Evolutionary conservation across 2,329 filamentous ascomycete species (phyloP).

Genomic region (Penicillium decumbens): DNA sequence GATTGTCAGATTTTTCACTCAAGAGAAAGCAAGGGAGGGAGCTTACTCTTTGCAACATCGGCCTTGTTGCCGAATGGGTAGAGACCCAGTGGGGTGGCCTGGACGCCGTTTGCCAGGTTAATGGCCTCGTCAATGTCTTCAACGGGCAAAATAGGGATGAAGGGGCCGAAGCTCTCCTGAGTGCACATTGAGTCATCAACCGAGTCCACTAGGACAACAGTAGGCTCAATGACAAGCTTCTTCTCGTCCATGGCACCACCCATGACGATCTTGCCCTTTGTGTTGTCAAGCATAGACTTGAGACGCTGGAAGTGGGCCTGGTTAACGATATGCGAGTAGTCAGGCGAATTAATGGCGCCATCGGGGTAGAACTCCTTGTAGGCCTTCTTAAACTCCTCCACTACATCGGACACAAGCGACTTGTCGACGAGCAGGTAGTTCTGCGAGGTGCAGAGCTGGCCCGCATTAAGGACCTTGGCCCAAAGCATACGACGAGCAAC

Average conservation of each 20-base stretch:
- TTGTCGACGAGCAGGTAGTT: slow-evolving; percentile 87
- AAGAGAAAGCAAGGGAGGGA: background rate
- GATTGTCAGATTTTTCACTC: background rate
- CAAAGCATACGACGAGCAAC: slow-evolving; percentile 82
- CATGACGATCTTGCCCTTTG: slow-evolving; percentile 76
- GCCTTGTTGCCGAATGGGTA: slow-evolving; percentile 79
- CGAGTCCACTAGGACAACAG: slow-evolving; percentile 77
- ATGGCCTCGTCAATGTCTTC: slow-evolving; percentile 82
- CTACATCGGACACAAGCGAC: slow-evolving; percentile 64
- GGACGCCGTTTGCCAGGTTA: slow-evolving; percentile 70
- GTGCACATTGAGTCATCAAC: slow-evolving; percentile 70
- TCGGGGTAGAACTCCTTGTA: slow-evolving; percentile 77
- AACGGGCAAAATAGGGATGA: slow-evolving; percentile 76
- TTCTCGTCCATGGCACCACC: slow-evolving; percentile 78
- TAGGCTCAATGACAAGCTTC: slow-evolving; percentile 82
- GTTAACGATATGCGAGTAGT: slow-evolving; percentile 79
- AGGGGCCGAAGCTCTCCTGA: slow-evolving; percentile 89
- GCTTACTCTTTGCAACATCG: slow-evolving; percentile 68
- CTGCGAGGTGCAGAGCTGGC: slow-evolving; percentile 87
- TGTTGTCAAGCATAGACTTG: slow-evolving; percentile 85
- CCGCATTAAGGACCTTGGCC: slow-evolving; percentile 81
- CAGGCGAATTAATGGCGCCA: slow-evolving; percentile 70
- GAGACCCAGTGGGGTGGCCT: slow-evolving; percentile 76
- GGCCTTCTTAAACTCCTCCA: slow-evolving; percentile 67
- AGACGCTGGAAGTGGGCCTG: slow-evolving; percentile 71